Percentiles rank a stretch among this genome's conserved stretches.
Evolutionary conservation across 345 rosid species (phyloP).

Genomic region (Gossypium mustelinum): DNA sequence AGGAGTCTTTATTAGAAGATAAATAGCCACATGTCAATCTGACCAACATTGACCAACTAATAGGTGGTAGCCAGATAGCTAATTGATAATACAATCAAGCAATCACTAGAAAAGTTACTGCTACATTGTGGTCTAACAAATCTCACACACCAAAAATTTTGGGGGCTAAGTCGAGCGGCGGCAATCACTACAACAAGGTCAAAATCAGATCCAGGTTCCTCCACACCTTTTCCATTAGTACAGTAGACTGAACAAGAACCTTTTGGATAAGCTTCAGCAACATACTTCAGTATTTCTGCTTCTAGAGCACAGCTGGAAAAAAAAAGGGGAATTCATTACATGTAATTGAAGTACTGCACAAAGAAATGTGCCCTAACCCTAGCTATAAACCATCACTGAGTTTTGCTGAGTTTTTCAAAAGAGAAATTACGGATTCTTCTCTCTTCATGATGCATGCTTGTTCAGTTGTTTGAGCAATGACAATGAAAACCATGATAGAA

Average conservation of each 20-base stretch:
- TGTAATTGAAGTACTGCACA: not conserved
- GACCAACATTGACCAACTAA: not conserved
- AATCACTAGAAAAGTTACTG: not conserved
- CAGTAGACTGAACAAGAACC: conserved; percentile 82
- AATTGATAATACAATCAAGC: not conserved
- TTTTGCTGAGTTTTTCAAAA: not conserved
- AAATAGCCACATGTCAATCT: not conserved
- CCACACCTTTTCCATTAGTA: conserved; percentile 68
- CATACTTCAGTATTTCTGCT: conserved; percentile 77
- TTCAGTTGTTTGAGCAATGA: not conserved
- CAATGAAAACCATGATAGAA: not conserved
- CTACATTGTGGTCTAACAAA: conserved; percentile 9
- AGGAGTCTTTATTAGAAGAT: conserved; percentile 10
- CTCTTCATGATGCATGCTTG: not conserved
- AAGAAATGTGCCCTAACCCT: not conserved
- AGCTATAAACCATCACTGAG: not conserved
- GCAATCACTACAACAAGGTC: conserved; percentile 86
- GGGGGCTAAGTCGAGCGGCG: conserved; percentile 79
- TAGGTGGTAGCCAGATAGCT: not conserved
- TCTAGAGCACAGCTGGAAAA: conserved; percentile 74
- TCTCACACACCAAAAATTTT: conserved; percentile 79
- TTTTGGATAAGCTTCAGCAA: conserved; percentile 84
- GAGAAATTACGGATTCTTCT: not conserved
- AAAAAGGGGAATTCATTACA: not conserved
- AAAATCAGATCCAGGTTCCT: conserved; percentile 81